Evolutionary conservation across 306 rosid species (phyloP), one percentile per base, ranked within the genome.

Genomic region (Trifolium dubium): DNA sequence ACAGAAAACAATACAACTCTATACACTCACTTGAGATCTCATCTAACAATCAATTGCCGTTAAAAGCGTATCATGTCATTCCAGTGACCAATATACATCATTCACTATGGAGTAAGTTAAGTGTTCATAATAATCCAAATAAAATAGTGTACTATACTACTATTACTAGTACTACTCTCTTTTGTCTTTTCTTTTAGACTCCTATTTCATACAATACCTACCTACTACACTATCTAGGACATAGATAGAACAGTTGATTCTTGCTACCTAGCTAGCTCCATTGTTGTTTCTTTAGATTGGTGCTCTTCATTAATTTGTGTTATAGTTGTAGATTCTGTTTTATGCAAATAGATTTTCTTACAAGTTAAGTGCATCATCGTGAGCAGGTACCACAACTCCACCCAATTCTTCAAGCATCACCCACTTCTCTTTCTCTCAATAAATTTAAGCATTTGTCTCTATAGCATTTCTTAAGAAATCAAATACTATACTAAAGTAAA

Each of bases 31-130:
- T 64, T 37, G 13, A 68, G 63, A 47, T 18, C 67, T 71, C 14
- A 79, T 46, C 23, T 46, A 62, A 76, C 80, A 80, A 76, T 72
- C 69, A 44, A 76, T 67, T 72, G 84, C 80, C 64, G 80, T 67
- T 61, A 60, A 76, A 71, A 60, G 79, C 56, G 56, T 62, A 18
- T 61, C 75, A 69, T 79, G 72, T 64, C 68, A 66, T 73, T 56
- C 19, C 63, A 43, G 30, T 41, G 69, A 55, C 72, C 72, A 72
- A 77, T 74, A 5, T 3, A 18, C 66, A 67, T n/a, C 55, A 49
- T 35, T 40, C 23, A 5, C 34, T 67, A 55, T 8, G 29, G 50
- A 39, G 18, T 31, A 39, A 74, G 62, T 61, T 44, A 44, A 44
- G 6, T 12, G 6, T 0, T 44, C 3, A 11, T 12, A 12, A 12